Evolutionary conservation across 2,329 filamentous ascomycete species (phyloP).

Genomic region (Bipolaris bicolor): DNA sequence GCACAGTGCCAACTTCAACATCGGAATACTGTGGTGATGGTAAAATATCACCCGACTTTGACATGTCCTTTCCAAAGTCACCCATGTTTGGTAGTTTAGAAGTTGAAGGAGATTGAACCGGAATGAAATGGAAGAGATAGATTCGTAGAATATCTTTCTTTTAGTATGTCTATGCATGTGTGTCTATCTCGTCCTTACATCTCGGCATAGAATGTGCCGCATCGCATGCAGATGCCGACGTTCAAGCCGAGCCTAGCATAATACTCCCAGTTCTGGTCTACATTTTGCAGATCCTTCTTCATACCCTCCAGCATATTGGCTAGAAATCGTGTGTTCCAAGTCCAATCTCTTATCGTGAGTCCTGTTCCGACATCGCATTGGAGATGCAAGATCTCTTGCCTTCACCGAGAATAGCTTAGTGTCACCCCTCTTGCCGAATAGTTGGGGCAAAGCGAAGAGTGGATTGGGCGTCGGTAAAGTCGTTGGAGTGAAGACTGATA

Average conservation of each 20-base stretch:
- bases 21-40: conserved; percentile 7
- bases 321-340: neutral
- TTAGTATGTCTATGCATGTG: neutral
- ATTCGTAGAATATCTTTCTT: neutral
- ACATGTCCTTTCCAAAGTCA: conserved; percentile 2
- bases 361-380: conserved; percentile 5
- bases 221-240: conserved; percentile 6
- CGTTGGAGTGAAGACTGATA: neutral
- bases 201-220: neutral
- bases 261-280: neutral
- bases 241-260: neutral
- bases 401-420: neutral
- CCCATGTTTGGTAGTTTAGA: neutral
- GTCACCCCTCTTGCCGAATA: neutral
- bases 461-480: neutral
- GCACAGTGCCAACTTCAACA: conserved; percentile 18
- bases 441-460: neutral
- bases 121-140: neutral
- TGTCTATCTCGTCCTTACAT: neutral
- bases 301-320: neutral
- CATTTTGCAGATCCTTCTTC: conserved; percentile 4
- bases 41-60: conserved; percentile 2
- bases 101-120: neutral
- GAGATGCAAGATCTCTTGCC: conserved; percentile 3
- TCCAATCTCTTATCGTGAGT: conserved; percentile 8